phyloP scores from a whole-genome alignment of 2,329 filamentous ascomycete genomes.

The Scytalidium lignicola region DNA sequence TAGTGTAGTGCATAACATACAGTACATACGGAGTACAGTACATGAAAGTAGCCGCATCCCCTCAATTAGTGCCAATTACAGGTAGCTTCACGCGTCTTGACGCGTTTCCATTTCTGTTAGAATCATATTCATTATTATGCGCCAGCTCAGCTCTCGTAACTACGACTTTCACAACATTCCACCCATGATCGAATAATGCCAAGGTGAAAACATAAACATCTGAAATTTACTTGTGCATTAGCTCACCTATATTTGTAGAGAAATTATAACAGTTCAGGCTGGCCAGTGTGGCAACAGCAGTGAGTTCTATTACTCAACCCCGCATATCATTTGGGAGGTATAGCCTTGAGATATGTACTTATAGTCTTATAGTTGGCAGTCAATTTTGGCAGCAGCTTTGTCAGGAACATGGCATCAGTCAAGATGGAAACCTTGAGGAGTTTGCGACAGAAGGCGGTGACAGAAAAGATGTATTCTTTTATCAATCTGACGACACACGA shows the following conservation, averaged over 20 bases:
- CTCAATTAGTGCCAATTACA: not conserved
- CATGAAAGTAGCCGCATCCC: not conserved
- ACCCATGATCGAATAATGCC: conserved; percentile 27
- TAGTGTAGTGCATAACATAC: no score
- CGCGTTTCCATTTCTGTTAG: not conserved
- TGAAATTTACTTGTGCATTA: not conserved
- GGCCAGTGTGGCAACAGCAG: conserved; percentile 99
- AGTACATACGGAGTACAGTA: no score
- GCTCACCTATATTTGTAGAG: conserved; percentile 47
- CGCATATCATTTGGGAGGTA: conserved; percentile 1
- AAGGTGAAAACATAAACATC: conserved; percentile 19
- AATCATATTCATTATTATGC: no score
- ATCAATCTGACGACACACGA: conserved; percentile 96
- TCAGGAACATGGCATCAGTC: conserved; percentile 95
- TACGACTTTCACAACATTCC: not conserved
- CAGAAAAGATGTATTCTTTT: conserved; percentile 98
- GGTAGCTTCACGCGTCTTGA: not conserved
- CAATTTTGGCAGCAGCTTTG: conserved; percentile 99
- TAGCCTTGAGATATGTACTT: conserved; percentile 3
- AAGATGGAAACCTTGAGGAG: conserved; percentile 94
- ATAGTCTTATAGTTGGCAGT: conserved; percentile 65
- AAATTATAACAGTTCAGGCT: conserved; percentile 98
- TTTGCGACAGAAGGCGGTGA: conserved; percentile 97
- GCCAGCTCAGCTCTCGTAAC: not conserved
- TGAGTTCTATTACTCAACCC: conserved; percentile 45